These are phyloP conservation scores for Phytophthora agathidicida DNA, from an alignment of 352 stramenopile genomes.

Conservation along the genomic window DNA sequence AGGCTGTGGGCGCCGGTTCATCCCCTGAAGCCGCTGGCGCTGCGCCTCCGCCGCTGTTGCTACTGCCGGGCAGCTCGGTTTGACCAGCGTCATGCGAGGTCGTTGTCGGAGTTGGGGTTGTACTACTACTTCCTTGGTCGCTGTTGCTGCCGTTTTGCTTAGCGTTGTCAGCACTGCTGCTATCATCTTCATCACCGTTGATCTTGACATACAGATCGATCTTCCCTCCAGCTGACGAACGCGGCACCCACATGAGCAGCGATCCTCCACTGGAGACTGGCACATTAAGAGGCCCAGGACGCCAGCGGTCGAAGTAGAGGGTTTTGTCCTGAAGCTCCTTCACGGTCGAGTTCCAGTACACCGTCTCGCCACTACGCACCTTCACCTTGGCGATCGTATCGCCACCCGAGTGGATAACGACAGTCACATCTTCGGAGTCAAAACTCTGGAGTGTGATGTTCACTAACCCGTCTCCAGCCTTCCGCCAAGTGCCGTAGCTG, in stretches of 20 bases:
- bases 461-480: slow-evolving; percentile 37
- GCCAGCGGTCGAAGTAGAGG: slow-evolving; percentile 59
- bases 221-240: slow-evolving; percentile 29
- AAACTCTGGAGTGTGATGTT: slow-evolving; percentile 44
- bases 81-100: background rate
- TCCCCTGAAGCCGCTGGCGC: background rate
- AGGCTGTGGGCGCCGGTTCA: too few relatives aligned
- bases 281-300: slow-evolving; percentile 38
- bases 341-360: slow-evolving; percentile 44
- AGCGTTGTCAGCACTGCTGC: background rate
- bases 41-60: background rate
- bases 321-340: slow-evolving; percentile 50
- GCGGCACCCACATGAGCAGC: slow-evolving; percentile 49
- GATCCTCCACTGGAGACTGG: slow-evolving; percentile 42
- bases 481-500: slow-evolving; percentile 45
- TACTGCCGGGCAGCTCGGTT: background rate
- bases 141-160: background rate
- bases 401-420: slow-evolving; percentile 51
- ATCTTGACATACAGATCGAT: slow-evolving; percentile 43
- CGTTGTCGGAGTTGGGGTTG: slow-evolving; percentile 6
- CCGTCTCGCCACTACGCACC: slow-evolving; percentile 40
- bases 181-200: slow-evolving; percentile 28
- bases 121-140: background rate
- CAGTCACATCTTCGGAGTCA: slow-evolving; percentile 44
- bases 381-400: slow-evolving; percentile 37